phyloP scores from a whole-genome alignment of 768 basidiomycete genomes.

The Ramaria rubella region DNA sequence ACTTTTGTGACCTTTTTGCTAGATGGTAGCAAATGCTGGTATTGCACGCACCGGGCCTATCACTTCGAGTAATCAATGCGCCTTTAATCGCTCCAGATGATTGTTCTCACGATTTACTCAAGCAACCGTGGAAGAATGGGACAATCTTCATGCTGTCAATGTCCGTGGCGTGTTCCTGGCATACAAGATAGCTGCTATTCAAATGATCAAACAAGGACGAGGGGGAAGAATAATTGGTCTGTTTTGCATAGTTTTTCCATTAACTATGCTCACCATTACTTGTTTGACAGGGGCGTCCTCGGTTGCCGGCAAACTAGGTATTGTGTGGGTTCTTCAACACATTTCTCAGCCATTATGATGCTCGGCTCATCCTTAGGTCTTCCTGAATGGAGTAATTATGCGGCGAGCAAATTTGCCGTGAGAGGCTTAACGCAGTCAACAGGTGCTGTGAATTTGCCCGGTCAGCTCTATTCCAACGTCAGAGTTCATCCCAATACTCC shows the following conservation, averaged over 20 bases:
- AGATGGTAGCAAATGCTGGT: conserved; percentile 22
- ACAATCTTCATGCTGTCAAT: conserved; percentile 32
- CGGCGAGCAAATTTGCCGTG: conserved; percentile 36
- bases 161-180: conserved; percentile 34
- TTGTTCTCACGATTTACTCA: background rate
- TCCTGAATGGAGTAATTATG: conserved; percentile 24
- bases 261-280: background rate
- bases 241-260: background rate
- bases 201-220: conserved; percentile 38
- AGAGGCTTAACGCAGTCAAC: conserved; percentile 36
- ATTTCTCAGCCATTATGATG: background rate
- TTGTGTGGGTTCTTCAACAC: background rate
- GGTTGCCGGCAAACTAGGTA: conserved; percentile 26
- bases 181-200: conserved; percentile 37
- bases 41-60: conserved; percentile 8
- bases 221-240: conserved; percentile 38
- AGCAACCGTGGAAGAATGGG: conserved; percentile 30
- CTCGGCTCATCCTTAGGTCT: background rate
- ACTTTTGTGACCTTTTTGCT: background rate
- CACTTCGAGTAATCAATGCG: conserved; percentile 2
- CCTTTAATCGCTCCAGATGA: background rate
- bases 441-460: conserved; percentile 19
- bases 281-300: conserved; percentile 22
- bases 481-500: background rate
- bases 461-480: background rate